Evolutionary conservation across 345 rosid genomes (phyloP).

Genomic region (Gossypium turneri): DNA sequence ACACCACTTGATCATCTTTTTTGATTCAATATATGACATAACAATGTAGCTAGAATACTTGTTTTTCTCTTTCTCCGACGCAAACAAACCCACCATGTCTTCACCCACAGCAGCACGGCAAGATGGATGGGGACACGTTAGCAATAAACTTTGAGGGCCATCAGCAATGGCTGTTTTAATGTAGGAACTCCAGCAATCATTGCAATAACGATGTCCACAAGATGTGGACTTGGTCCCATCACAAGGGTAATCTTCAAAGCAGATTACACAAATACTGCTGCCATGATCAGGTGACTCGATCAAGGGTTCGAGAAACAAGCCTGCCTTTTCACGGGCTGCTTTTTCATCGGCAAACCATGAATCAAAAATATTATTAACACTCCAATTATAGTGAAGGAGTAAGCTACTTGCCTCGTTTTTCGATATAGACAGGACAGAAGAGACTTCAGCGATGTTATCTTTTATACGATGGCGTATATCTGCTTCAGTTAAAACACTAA

Average conservation of each 20-base stretch:
- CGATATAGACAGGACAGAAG: background rate
- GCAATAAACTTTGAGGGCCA: conserved; percentile 28
- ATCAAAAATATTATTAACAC: background rate
- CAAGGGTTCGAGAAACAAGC: conserved; percentile 5
- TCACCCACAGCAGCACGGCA: conserved; percentile 21
- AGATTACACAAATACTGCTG: conserved; percentile 21
- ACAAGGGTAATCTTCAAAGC: conserved; percentile 18
- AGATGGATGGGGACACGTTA: conserved; percentile 31
- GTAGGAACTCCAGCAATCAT: conserved; percentile 30
- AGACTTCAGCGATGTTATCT: background rate
- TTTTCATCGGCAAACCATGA: conserved; percentile 11
- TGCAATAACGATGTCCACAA: conserved; percentile 37
- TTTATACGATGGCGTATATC: conserved; percentile 7
- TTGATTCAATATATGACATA: conserved; percentile 26
- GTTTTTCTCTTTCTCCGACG: conserved; percentile 10
- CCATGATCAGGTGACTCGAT: background rate
- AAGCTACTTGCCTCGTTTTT: conserved; percentile 12
- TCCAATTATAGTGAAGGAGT: conserved; percentile 12
- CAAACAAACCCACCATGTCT: conserved; percentile 20
- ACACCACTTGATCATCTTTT: conserved; percentile 31
- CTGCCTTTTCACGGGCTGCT: conserved; percentile 14
- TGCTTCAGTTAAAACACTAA: background rate
- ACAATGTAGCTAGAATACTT: conserved; percentile 24
- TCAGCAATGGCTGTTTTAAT: conserved; percentile 24
- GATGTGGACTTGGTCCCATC: conserved; percentile 5